Evolutionary conservation across 352 stramenopile genomes (phyloP).

Genomic region (Pythium scleroteichum): DNA sequence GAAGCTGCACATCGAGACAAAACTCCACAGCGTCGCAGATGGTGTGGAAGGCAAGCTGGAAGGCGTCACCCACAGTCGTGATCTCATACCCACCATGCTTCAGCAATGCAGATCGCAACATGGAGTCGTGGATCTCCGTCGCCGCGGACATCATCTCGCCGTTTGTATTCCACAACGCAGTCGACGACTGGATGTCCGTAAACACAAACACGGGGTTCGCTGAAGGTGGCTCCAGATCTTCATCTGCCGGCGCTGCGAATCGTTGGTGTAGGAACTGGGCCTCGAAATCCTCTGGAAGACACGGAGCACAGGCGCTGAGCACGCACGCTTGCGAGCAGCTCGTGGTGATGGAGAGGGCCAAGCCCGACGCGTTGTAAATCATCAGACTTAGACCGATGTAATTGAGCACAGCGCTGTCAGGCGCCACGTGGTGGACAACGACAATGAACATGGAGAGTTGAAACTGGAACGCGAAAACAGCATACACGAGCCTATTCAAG

Average conservation of each 20-base stretch:
- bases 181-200: conserved; percentile 15
- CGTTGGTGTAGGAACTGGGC: conserved; percentile 5
- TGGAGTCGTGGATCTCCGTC: conserved; percentile 28
- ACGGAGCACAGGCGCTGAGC: background rate
- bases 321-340: conserved; percentile 18
- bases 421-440: conserved; percentile 4
- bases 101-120: conserved; percentile 24
- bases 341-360: conserved; percentile 17
- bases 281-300: conserved; percentile 10
- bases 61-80: conserved; percentile 60
- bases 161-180: conserved; percentile 12
- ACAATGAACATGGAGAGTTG: conserved; percentile 26
- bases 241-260: background rate
- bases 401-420: background rate
- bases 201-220: conserved; percentile 32
- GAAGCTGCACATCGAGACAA: conserved; percentile 56
- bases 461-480: conserved; percentile 56
- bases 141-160: conserved; percentile 31
- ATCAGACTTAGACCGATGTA: conserved; percentile 12
- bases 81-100: conserved; percentile 66
- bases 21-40: conserved; percentile 58
- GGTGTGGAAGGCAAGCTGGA: conserved; percentile 68
- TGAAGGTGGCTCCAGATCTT: conserved; percentile 12
- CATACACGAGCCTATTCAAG: conserved; percentile 45
- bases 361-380: conserved; percentile 8